phyloP scores from a whole-genome alignment of 177 flowering plant species.

The Vitis hybrid region DNA sequence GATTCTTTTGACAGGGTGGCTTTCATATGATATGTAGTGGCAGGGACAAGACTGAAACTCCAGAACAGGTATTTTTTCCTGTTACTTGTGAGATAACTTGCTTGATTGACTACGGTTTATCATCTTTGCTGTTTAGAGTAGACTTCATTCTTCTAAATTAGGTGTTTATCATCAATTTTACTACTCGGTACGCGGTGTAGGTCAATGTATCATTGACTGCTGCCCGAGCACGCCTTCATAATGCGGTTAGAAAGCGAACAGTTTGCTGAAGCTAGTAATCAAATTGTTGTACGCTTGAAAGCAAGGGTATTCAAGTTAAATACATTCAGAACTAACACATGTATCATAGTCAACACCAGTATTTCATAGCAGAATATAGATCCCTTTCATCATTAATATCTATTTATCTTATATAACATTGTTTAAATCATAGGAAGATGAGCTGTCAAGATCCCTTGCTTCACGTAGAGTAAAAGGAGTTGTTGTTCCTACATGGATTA shows the following conservation, averaged over 20 bases:
- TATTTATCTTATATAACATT: neutral
- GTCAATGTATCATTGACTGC: constrained; percentile 58
- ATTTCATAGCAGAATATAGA: too few relatives aligned
- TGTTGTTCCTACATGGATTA: constrained; percentile 43
- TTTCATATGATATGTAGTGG: constrained; percentile 99
- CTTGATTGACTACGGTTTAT: neutral
- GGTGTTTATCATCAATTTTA: neutral
- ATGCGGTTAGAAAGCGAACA: constrained; percentile 86
- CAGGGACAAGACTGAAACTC: constrained; percentile 98
- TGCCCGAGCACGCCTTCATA: constrained; percentile 52
- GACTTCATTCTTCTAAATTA: too few relatives aligned
- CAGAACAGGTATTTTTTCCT: constrained; percentile 73
- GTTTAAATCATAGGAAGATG: constrained; percentile 49
- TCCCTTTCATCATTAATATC: neutral
- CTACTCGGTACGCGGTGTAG: constrained; percentile 29
- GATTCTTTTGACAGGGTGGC: constrained; percentile 66
- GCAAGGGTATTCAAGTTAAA: constrained; percentile 50
- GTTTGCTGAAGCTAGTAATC: constrained; percentile 83
- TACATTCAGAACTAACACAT: neutral
- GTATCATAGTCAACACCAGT: neutral
- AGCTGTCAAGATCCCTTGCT: constrained; percentile 42
- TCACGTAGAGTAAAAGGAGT: constrained; percentile 45
- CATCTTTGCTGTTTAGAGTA: neutral
- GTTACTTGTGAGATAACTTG: neutral
- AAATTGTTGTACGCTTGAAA: constrained; percentile 69